Percentiles rank a stretch among this genome's conserved stretches.
Evolutionary conservation across 371 early-diverging fungal genomes (phyloP).

Genomic region (Mucor indicus): DNA sequence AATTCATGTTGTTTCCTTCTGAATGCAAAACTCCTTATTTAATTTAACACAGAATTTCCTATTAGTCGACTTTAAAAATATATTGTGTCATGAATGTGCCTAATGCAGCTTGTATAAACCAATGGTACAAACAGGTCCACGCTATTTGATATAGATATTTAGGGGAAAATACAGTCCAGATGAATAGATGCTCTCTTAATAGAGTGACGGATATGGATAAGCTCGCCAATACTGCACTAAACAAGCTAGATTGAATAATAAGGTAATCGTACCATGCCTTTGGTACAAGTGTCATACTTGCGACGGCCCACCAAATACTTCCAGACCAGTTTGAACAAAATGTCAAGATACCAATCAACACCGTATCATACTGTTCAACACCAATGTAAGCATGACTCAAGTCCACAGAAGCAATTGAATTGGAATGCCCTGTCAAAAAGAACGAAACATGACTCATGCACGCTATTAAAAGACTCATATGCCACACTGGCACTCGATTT

Average conservation of each 20-base stretch:
- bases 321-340: constrained; percentile 73
- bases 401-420: constrained; percentile 77
- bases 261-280: constrained; percentile 35
- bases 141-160: constrained; percentile 75
- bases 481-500: constrained; percentile 21
- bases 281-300: constrained; percentile 35
- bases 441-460: constrained; percentile 56
- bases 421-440: constrained; percentile 72
- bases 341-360: constrained; percentile 62
- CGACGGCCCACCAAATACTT: constrained; percentile 67
- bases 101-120: constrained; percentile 25
- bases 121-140: constrained; percentile 60
- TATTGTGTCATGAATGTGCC: constrained; percentile 14
- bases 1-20: too few species aligned
- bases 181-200: constrained; percentile 73
- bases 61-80: not conserved
- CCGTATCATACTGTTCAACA: constrained; percentile 60
- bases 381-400: constrained; percentile 79
- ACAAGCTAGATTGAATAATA: constrained; percentile 45
- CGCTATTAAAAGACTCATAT: constrained; percentile 14
- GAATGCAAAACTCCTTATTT: too few species aligned
- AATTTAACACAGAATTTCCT: not conserved
- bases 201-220: constrained; percentile 65
- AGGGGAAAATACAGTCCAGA: constrained; percentile 87
- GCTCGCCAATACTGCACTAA: constrained; percentile 45